Percentiles rank a stretch among this genome's conserved stretches.
These are phyloP conservation scores for Tetratostichococcus sp. DNA, from an alignment of 139 green algal genomes.

Conservation along the genomic window DNA sequence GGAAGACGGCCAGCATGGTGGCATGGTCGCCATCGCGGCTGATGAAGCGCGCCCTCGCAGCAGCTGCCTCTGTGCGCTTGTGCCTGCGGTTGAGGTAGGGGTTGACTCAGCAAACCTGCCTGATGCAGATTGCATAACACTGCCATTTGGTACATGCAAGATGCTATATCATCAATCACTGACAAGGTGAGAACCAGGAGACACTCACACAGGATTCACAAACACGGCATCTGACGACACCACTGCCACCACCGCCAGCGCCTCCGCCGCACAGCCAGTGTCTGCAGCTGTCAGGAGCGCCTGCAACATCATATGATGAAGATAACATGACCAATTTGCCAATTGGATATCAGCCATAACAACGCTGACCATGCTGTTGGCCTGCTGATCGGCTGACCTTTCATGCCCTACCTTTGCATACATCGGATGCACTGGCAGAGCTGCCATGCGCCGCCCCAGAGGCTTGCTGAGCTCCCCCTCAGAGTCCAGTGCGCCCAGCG, in stretches of 20 bases:
- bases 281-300: conserved; percentile 57
- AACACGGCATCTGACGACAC: conserved; percentile 69
- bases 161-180: too few species aligned
- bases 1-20: conserved; percentile 67
- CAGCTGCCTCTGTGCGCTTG: conserved; percentile 55
- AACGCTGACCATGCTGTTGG: too few species aligned
- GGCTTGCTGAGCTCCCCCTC: conserved; percentile 23
- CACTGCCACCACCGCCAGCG: conserved; percentile 74
- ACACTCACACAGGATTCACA: conserved; percentile 13
- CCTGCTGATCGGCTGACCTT: too few species aligned
- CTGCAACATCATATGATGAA: background rate
- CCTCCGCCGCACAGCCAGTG: conserved; percentile 66
- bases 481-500: conserved; percentile 72
- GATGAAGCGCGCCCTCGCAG: conserved; percentile 59
- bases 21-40: conserved; percentile 71
- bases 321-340: background rate
- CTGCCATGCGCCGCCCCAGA: conserved; percentile 50
- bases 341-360: too few species aligned
- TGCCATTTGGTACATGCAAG: too few species aligned
- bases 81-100: conserved; percentile 22
- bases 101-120: too few species aligned
- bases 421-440: conserved; percentile 82
- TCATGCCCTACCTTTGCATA: conserved; percentile 53
- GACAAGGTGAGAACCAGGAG: too few species aligned
- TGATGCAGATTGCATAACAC: too few species aligned